Base-by-base conservation (phyloP, 2,329 filamentous ascomycete genomes). In the Sphaerulina populicola region DNA sequence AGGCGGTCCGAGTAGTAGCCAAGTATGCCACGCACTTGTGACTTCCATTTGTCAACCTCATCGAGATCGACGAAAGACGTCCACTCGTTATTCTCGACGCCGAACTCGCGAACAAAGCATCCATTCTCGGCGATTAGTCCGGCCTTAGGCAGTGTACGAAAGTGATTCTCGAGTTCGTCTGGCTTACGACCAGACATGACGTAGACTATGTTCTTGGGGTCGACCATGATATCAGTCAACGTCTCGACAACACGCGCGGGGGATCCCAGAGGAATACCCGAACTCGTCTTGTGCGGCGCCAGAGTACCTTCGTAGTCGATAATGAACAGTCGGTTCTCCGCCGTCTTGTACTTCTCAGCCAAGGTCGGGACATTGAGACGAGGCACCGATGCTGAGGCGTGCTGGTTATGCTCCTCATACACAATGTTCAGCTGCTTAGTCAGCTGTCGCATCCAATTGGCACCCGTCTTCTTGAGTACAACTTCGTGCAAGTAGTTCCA, bases 111-210 rank as follows among this genome's bases (percentile, higher is more conserved):
- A 51, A 96, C 73, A 70, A 94, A 97, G 66, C 88, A 94, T 1
- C 91, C 91, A 58, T 95, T 96, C 71, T 97, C 91, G 0, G 91
- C 91, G 57, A 97, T 94, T 4, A 97, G 75, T 2, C 93, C 93
- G 2, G 96, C 73, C 54, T 85, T 85, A 4, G 87, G 85, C 1
- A 96, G 85, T 21, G 85, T 80, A 47, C 83, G 83, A 75, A 97
- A 96, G 1, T 94, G 76, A 4, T 84, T 81, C 60, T 95, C 88
- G 31, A 96, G 81, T 63, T 96, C 89, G 61, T 94, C 87, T 0
- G 89, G 87, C 59, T 83, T 86, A 31, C 88, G 83, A 7, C 87
- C 85, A 49, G 88, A 95, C 88, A 95, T 97, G 58, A 97, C 83
- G 62, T 95, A 97, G 23, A 97, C 85, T 1, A 82, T 82, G 64